Evolutionary conservation across 2,329 filamentous ascomycete genomes (phyloP).

Genomic region (Alternaria sp.): DNA sequence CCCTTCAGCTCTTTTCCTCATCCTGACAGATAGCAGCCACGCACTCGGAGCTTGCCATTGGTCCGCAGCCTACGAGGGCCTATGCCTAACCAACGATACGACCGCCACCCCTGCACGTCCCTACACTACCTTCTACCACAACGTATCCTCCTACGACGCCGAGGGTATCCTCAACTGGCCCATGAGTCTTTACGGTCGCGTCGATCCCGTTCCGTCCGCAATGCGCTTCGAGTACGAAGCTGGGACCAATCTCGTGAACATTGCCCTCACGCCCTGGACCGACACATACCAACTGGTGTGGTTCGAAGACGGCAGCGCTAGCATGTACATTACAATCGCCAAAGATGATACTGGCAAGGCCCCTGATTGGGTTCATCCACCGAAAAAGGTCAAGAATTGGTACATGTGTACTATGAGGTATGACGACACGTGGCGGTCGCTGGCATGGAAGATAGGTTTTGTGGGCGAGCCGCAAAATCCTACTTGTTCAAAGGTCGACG

Average conservation of each 20-base stretch:
- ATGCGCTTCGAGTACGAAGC: slow-evolving; percentile 41
- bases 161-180: slow-evolving; percentile 24
- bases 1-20: not conserved
- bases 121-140: slow-evolving; percentile 38
- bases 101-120: slow-evolving; percentile 7
- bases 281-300: slow-evolving; percentile 31
- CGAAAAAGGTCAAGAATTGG: slow-evolving; percentile 47
- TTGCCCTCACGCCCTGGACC: slow-evolving; percentile 43
- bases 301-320: slow-evolving; percentile 42
- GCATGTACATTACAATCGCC: slow-evolving; percentile 43
- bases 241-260: slow-evolving; percentile 49
- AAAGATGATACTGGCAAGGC: slow-evolving; percentile 48
- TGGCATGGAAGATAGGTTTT: slow-evolving; percentile 51
- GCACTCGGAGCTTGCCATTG: slow-evolving; percentile 48
- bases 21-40: slow-evolving; percentile 6
- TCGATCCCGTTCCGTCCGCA: slow-evolving; percentile 21
- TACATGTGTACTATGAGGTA: slow-evolving; percentile 51
- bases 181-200: not conserved
- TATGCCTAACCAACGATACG: slow-evolving; percentile 28
- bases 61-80: slow-evolving; percentile 55
- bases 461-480: slow-evolving; percentile 51
- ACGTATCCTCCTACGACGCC: slow-evolving; percentile 24
- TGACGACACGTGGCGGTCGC: slow-evolving; percentile 47
- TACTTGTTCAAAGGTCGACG: slow-evolving; percentile 50
- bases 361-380: slow-evolving; percentile 3